Base-by-base conservation (phyloP, 192 early-diverging fungal species). In the Coemansia sp. region DNA sequence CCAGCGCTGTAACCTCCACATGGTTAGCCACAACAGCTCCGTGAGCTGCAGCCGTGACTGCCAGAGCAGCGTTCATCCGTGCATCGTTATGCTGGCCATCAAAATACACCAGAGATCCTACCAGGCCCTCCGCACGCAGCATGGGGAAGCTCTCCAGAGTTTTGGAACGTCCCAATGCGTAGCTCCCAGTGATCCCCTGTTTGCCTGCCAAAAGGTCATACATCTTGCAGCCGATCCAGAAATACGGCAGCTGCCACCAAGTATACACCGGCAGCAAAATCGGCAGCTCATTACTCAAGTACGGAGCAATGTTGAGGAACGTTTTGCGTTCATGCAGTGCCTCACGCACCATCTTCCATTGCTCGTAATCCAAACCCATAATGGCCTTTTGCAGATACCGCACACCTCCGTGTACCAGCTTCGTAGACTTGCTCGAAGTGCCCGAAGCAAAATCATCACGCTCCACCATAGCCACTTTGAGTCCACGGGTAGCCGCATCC, bases 1-100 rank as follows among this genome's bases (percentile, higher is more conserved):
- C 58, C 57, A 98, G 80, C 41, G 78, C 70, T 6, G 83, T 78
- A 19, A 94, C 93, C 60, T 98, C 95, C 44, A 85, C 84, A 54
- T 98, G 93, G 78, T 98, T 98, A 41, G 89, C 88, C 36, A 95
- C 84, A 24, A 84, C 85, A 8, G 95, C 95, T 46, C 95, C 95
- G 50, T 95, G 86, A 5, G 83, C 81, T 3, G 87, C 86, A 9
- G 95, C 93, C 0, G 95, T 95, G 47, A 95, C 78, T 3, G 89
- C 91, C 24, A 98, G 73, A 2, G 92, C 89, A 2, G 94, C 90
- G 66, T 95, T 95, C 95, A 98, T 95, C 37, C 95, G 82, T 3
- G 93, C 89, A 46, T 98, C 95, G 75, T 98, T 98, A 68, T 98
- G 95, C 49, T 94, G 93, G 36, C 92, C 95, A 68, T 98, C 95